phyloP scores from a whole-genome alignment of 306 rosid species.

The Neltuma alba region DNA sequence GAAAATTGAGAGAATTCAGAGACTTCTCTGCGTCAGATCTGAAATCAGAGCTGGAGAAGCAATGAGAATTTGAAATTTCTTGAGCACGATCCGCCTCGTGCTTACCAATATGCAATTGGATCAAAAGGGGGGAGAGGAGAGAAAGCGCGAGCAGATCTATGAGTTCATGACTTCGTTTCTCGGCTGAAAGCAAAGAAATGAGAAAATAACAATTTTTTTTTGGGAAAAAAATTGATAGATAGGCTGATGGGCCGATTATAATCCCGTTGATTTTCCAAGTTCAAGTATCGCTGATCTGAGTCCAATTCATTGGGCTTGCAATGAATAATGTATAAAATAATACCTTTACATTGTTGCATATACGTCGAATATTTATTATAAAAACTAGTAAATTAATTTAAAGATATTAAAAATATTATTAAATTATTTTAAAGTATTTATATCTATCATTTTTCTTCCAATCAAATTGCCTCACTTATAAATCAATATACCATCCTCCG shows the following conservation, averaged over 20 bases:
- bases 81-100: conserved; percentile 1
- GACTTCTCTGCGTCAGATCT: background rate
- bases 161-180: background rate
- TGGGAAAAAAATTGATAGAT: background rate
- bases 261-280: background rate
- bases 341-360: too few relatives aligned
- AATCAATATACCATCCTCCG: too few relatives aligned
- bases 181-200: background rate
- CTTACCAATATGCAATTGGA: background rate
- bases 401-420: too few relatives aligned
- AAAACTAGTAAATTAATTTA: too few relatives aligned
- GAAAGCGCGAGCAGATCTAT: background rate
- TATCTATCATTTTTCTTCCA: too few relatives aligned
- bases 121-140: background rate
- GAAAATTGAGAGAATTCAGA: background rate
- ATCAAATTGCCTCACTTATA: too few relatives aligned
- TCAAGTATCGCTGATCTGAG: background rate
- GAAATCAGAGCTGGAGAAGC: background rate
- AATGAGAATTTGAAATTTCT: background rate
- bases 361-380: too few relatives aligned
- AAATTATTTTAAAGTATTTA: too few relatives aligned
- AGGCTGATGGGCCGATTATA: background rate
- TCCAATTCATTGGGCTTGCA: background rate
- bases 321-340: background rate
- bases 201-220: background rate